phyloP scores from a whole-genome alignment of 352 stramenopile genomes.

The Phytophthora palmivora region DNA sequence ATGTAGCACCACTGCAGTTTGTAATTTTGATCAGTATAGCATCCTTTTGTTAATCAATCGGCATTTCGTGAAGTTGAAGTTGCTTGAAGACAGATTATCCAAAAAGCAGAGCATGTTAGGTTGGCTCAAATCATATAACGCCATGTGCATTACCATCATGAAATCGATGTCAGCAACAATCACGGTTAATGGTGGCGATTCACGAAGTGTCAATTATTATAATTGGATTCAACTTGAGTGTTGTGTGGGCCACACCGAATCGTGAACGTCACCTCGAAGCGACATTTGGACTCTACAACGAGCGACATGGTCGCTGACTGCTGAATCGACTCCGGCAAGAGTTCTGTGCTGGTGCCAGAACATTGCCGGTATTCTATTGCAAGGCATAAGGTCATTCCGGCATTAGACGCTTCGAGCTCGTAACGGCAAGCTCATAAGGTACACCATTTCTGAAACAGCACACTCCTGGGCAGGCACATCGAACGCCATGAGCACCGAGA shows the following conservation, averaged over 20 bases:
- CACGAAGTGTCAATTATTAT: too few species aligned
- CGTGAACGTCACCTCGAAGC: constrained; percentile 11
- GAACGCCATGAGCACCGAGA: constrained; percentile 27
- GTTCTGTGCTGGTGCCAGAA: constrained; percentile 7
- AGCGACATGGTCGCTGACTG: constrained; percentile 11
- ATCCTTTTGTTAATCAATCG: constrained; percentile 1
- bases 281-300: constrained; percentile 16
- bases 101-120: too few species aligned
- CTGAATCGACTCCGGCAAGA: too few species aligned
- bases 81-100: too few species aligned
- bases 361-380: neutral
- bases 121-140: too few species aligned
- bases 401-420: neutral
- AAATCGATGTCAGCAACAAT: too few species aligned
- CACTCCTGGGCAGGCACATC: constrained; percentile 2
- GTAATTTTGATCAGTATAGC: constrained; percentile 18
- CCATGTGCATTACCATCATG: too few species aligned
- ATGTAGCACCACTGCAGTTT: constrained; percentile 6
- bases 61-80: too few species aligned
- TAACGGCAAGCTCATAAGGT: constrained; percentile 1
- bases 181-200: too few species aligned
- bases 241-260: neutral
- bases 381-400: neutral
- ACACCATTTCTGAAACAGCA: constrained; percentile 26
- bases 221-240: too few species aligned